phyloP scores from a whole-genome alignment of 176 grass and related monocot genomes.

The Metroxylon sagu region DNA sequence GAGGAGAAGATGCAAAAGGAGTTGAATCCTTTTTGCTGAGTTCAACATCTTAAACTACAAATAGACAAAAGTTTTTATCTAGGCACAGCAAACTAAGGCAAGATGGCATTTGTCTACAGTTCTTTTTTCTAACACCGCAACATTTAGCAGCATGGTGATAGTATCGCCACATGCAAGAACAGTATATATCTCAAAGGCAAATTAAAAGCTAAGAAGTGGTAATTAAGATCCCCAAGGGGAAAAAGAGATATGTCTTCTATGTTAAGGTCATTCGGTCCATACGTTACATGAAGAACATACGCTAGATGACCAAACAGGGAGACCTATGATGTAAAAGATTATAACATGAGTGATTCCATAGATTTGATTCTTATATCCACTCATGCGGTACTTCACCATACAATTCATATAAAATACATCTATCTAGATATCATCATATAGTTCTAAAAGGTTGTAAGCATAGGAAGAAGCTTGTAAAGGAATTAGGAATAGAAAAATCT shows the following conservation, averaged over 20 bases:
- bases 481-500: not conserved
- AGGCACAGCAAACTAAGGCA: too few species aligned
- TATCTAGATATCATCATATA: conserved; percentile 1
- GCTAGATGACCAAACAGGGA: not conserved
- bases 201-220: not conserved
- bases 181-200: not conserved
- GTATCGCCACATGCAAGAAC: too few species aligned
- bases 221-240: not conserved
- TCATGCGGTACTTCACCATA: not conserved
- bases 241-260: not conserved
- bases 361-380: too few species aligned
- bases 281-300: not conserved
- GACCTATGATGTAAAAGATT: not conserved
- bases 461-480: not conserved
- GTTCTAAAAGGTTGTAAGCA: not conserved
- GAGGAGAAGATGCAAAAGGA: too few species aligned
- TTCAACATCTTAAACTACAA: too few species aligned
- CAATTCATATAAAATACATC: not conserved
- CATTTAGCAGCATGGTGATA: too few species aligned
- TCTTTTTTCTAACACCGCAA: too few species aligned
- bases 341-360: not conserved
- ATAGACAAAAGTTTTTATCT: too few species aligned
- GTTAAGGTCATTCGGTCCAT: not conserved
- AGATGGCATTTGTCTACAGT: too few species aligned
- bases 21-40: too few species aligned